Percentiles rank a stretch among this genome's conserved stretches.
These are phyloP conservation scores for Larix sibirica DNA, from an alignment of 83 land plant species.

Conservation along the genomic window DNA sequence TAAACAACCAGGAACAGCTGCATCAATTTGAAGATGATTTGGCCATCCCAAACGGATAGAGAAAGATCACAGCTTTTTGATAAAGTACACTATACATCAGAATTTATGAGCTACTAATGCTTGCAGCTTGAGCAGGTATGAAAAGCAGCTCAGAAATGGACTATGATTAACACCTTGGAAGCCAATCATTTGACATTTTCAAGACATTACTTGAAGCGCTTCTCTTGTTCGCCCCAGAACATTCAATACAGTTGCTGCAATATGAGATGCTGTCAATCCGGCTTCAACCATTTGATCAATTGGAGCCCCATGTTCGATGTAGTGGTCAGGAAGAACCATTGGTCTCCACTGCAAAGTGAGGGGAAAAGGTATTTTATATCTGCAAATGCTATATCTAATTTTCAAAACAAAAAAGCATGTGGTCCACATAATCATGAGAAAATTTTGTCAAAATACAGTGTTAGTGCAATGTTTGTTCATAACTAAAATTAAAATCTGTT, in stretches of 20 bases:
- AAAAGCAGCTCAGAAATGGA: no score
- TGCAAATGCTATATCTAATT: no score
- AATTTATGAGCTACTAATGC: no score
- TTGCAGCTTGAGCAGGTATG: no score
- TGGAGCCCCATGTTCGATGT: slow-evolving; percentile 79
- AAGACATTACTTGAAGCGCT: slow-evolving; percentile 62
- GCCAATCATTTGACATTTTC: no score
- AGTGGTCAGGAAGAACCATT: slow-evolving; percentile 69
- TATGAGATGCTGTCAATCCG: slow-evolving; percentile 68
- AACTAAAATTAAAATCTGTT: background rate
- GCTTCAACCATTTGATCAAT: slow-evolving; percentile 64
- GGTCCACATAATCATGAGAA: background rate
- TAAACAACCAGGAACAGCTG: no score
- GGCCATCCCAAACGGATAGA: no score
- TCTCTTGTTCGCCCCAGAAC: slow-evolving; percentile 66
- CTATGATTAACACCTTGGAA: no score
- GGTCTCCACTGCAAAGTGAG: slow-evolving; percentile 76
- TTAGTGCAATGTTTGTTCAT: background rate
- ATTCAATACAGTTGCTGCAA: slow-evolving; percentile 72
- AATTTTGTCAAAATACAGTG: background rate
- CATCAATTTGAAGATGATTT: no score
- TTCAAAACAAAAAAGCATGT: no score
- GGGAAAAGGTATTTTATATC: background rate
- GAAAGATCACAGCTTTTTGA: no score
- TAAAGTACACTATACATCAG: no score